Evolutionary conservation across 1,139 yeast genomes (phyloP).

Genomic region (Schizosaccharomyces versatilis): DNA sequence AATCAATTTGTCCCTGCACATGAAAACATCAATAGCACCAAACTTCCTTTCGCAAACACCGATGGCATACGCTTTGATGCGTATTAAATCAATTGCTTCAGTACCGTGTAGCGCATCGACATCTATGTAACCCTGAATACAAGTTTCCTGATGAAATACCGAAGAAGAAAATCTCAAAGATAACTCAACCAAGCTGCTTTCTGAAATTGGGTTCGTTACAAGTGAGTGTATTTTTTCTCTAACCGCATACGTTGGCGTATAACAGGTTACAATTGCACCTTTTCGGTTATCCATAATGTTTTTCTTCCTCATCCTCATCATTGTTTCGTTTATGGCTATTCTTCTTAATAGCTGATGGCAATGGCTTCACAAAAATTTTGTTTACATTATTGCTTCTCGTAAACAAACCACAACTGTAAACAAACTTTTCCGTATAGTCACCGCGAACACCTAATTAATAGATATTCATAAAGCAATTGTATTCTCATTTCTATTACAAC

Average conservation of each 20-base stretch:
- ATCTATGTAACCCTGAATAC: not conserved
- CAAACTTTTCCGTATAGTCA: too few species aligned
- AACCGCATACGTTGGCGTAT: not conserved
- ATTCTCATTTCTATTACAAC: too few species aligned
- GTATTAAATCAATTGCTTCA: not conserved
- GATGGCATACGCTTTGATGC: not conserved
- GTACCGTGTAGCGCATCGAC: not conserved
- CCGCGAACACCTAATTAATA: too few species aligned
- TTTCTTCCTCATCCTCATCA: not conserved
- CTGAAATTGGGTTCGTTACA: not conserved
- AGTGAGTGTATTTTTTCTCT: not conserved
- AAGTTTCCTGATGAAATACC: not conserved
- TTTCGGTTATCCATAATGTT: not conserved
- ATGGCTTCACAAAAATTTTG: too few species aligned
- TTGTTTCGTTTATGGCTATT: too few species aligned
- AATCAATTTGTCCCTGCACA: not conserved
- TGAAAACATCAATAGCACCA: not conserved
- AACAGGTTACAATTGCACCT: not conserved
- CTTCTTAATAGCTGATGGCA: too few species aligned
- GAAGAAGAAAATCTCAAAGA: not conserved
- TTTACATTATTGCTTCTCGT: too few species aligned
- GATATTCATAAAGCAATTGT: too few species aligned
- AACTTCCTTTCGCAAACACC: not conserved
- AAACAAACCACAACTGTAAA: too few species aligned
- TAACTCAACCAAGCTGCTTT: not conserved